Evolutionary conservation across 2,329 filamentous ascomycete genomes (phyloP).

Genomic region (Chrysoporthe deuterocubensis): DNA sequence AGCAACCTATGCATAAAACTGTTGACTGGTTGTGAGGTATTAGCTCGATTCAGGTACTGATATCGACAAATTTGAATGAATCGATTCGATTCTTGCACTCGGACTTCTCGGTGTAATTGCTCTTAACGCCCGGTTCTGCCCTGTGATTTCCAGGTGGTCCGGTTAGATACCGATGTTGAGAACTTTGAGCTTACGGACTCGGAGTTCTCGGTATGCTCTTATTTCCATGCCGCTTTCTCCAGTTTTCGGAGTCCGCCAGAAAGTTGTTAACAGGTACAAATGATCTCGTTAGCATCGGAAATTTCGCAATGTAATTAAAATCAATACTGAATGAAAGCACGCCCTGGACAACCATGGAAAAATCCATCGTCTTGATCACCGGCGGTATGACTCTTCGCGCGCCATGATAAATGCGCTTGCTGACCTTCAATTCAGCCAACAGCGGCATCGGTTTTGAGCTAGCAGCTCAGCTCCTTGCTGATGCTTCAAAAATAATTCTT

Average conservation of each 20-base stretch:
- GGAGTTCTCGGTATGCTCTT: constrained; percentile 8
- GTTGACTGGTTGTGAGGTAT: not conserved
- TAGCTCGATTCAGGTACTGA: not conserved
- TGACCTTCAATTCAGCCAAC: constrained; percentile 2
- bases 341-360: not conserved
- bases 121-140: not conserved
- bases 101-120: not conserved
- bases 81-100: not conserved
- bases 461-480: constrained; percentile 9
- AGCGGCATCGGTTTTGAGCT: constrained; percentile 16
- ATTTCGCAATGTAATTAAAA: not conserved
- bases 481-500: not conserved
- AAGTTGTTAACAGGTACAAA: not conserved
- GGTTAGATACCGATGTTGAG: not conserved
- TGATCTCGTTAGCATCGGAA: no score
- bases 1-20: not conserved
- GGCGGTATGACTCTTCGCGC: not conserved
- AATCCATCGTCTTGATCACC: constrained; percentile 10
- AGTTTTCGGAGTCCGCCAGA: constrained; percentile 12
- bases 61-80: not conserved
- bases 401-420: not conserved
- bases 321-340: not conserved
- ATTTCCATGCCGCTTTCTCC: constrained; percentile 2
- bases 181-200: not conserved
- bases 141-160: not conserved